phyloP scores from a whole-genome alignment of 2,329 filamentous ascomycete species.

The Alternaria infectoria region DNA sequence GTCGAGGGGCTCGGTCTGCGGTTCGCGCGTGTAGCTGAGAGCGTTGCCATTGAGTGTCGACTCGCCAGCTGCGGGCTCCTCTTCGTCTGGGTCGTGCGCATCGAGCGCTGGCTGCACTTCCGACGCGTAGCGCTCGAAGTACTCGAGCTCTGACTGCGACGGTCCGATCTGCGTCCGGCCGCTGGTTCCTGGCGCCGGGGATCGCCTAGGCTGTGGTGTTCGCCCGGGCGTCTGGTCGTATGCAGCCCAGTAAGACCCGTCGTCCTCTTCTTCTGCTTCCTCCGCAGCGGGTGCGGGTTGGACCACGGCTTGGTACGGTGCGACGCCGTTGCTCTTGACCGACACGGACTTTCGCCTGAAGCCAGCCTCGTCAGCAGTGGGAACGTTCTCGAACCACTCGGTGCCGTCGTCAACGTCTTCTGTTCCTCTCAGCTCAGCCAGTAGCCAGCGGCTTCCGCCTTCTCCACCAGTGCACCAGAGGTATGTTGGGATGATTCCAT shows the following conservation, averaged over 20 bases:
- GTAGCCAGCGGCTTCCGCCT: constrained; percentile 71
- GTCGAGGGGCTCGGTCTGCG: constrained; percentile 53
- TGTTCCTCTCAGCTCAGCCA: constrained; percentile 71
- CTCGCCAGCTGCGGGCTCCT: constrained; percentile 51
- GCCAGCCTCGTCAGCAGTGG: constrained; percentile 65
- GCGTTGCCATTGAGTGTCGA: constrained; percentile 63
- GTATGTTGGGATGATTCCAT: constrained; percentile 69
- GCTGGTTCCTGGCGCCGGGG: constrained; percentile 63
- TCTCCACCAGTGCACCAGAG: constrained; percentile 73
- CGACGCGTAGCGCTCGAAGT: constrained; percentile 76
- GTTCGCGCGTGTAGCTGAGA: constrained; percentile 49
- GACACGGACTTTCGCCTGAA: constrained; percentile 35
- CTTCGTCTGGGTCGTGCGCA: constrained; percentile 80
- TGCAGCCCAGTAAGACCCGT: constrained; percentile 83
- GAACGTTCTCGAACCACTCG: constrained; percentile 63
- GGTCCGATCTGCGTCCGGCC: constrained; percentile 44
- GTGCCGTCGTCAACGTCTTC: constrained; percentile 63
- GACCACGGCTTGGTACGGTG: constrained; percentile 12
- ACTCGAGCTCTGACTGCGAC: constrained; percentile 67
- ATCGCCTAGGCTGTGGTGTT: constrained; percentile 58
- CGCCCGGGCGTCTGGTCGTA: constrained; percentile 68
- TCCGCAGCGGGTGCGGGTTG: constrained; percentile 23
- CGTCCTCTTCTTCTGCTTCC: constrained; percentile 61
- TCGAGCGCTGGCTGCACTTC: constrained; percentile 82
- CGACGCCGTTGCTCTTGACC: constrained; percentile 24